phyloP scores from a whole-genome alignment of 164 flowering plant genomes.

The Nymphaea thermarum region DNA sequence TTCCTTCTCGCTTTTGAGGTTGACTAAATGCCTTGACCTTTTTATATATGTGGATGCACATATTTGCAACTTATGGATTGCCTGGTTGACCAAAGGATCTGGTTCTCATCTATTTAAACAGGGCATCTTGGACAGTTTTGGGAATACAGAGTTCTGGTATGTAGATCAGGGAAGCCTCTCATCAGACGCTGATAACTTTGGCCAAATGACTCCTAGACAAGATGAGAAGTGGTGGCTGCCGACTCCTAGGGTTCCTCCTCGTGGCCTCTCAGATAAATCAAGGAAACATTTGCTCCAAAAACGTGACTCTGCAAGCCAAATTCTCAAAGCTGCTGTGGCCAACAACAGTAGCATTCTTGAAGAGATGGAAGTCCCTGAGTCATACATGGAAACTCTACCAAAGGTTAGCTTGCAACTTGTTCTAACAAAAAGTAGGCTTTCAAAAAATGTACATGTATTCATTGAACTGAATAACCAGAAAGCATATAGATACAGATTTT shows the following conservation, averaged over 20 bases:
- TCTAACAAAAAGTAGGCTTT: too few species aligned
- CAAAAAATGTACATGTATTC: too few species aligned
- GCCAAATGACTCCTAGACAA: constrained; percentile 33
- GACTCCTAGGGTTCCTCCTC: constrained; percentile 61
- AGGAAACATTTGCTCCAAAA: constrained; percentile 63
- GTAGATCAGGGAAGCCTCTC: constrained; percentile 55
- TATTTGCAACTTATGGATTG: background rate
- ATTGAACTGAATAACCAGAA: too few species aligned
- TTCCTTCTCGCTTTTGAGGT: too few species aligned
- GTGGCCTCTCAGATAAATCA: constrained; percentile 66
- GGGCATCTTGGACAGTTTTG: constrained; percentile 67
- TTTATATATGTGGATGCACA: background rate
- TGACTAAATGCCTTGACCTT: too few species aligned
- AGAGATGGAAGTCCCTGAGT: constrained; percentile 86
- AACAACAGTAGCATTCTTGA: constrained; percentile 62
- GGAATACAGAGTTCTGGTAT: constrained; percentile 67
- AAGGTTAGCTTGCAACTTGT: constrained; percentile 34
- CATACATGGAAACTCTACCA: constrained; percentile 76
- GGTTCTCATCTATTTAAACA: constrained; percentile 13
- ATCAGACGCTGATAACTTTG: constrained; percentile 26
- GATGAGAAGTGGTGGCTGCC: constrained; percentile 99
- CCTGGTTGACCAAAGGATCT: background rate
- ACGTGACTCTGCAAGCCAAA: constrained; percentile 75
- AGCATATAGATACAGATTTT: too few species aligned
- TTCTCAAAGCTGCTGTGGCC: constrained; percentile 92